Evolutionary conservation across 2,329 filamentous ascomycete genomes (phyloP).

Genomic region (Coniosporium tulheliwenetii): DNA sequence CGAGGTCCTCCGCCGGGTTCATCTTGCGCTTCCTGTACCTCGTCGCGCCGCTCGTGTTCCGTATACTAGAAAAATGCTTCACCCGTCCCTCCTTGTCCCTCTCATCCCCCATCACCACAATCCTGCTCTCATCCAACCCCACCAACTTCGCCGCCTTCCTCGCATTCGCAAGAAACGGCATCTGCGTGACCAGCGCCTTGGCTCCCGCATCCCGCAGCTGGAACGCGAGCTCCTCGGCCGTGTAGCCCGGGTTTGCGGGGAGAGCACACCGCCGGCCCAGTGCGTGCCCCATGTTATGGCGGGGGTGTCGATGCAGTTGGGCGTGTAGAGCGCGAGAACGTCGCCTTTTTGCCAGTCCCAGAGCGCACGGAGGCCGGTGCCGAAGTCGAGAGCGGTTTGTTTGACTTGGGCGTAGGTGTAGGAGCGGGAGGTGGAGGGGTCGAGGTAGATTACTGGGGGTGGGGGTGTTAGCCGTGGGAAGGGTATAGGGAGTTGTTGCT

Average conservation of each 20-base stretch:
- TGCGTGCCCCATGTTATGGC: slow-evolving; percentile 61
- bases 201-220: slow-evolving; percentile 69
- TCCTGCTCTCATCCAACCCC: slow-evolving; percentile 54
- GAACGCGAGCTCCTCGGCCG: slow-evolving; percentile 64
- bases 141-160: slow-evolving; percentile 51
- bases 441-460: slow-evolving; percentile 55
- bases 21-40: slow-evolving; percentile 46
- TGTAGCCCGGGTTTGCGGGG: slow-evolving; percentile 84
- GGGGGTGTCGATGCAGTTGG: slow-evolving; percentile 75
- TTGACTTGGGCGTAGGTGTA: slow-evolving; percentile 60
- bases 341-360: slow-evolving; percentile 75
- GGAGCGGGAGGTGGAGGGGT: slow-evolving; percentile 49
- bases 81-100: slow-evolving; percentile 41
- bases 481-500: neutral
- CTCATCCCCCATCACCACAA: slow-evolving; percentile 61
- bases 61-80: slow-evolving; percentile 59
- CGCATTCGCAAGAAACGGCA: slow-evolving; percentile 47
- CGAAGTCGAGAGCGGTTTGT: slow-evolving; percentile 55
- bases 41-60: slow-evolving; percentile 44
- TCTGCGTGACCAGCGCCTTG: slow-evolving; percentile 60
- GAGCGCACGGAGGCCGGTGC: slow-evolving; percentile 55
- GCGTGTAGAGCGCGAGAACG: slow-evolving; percentile 66
- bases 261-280: slow-evolving; percentile 70
- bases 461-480: neutral
- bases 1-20: slow-evolving; percentile 55